phyloP scores from a whole-genome alignment of 805 yeast species.

The Zygoascus ofunaensis region DNA sequence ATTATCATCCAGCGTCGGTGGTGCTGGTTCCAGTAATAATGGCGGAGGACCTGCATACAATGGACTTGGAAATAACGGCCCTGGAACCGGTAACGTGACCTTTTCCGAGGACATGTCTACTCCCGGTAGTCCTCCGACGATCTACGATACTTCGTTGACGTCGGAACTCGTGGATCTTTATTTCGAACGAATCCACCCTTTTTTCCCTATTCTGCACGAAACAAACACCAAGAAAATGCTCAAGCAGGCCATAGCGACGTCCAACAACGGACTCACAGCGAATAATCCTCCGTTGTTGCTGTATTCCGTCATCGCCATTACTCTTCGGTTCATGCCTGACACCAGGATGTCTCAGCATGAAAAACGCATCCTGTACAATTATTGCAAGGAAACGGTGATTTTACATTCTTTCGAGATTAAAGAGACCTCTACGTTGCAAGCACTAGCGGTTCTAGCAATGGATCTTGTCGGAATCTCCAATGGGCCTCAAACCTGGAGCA shows the following conservation, averaged over 20 bases:
- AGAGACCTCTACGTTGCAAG: conserved; percentile 19
- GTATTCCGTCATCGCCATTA: conserved; percentile 17
- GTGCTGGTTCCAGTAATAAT: no score
- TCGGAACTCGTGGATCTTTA: conserved; percentile 52
- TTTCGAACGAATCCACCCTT: conserved; percentile 70
- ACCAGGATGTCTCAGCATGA: conserved; percentile 6
- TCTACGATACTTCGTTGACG: conserved; percentile 10
- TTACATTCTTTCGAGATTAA: conserved; percentile 17
- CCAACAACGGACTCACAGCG: background rate
- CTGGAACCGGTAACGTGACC: background rate
- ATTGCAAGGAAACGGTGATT: conserved; percentile 18
- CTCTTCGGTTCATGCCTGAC: conserved; percentile 16
- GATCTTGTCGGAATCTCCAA: conserved; percentile 23
- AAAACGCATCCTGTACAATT: conserved; percentile 11
- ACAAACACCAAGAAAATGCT: background rate
- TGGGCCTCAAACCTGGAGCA: conserved; percentile 25
- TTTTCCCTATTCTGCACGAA: conserved; percentile 65
- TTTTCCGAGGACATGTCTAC: background rate
- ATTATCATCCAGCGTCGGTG: no score
- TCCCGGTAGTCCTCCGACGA: background rate
- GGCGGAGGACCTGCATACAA: no score
- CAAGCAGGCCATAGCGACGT: background rate
- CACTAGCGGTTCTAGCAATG: conserved; percentile 18
- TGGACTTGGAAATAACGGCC: no score
- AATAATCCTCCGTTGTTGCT: conserved; percentile 10